Evolutionary conservation across 1,284 basidiomycete species (phyloP).

Genomic region (Tetrapyrgos nigripes): DNA sequence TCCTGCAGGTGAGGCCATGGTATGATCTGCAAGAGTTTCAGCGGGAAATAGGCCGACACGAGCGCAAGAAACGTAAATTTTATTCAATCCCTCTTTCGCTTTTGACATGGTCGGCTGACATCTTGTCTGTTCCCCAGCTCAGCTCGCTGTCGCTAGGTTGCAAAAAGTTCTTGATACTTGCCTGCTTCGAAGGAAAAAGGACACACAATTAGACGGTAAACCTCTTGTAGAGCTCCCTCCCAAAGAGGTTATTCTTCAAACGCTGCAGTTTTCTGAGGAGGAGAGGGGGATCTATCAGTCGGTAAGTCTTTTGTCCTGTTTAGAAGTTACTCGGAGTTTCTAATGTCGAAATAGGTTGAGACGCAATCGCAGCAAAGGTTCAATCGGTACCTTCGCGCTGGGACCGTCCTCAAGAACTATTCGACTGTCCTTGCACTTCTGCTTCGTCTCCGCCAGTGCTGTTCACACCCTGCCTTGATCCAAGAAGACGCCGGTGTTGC

Average conservation of each 20-base stretch:
- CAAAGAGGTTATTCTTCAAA: conserved; percentile 55
- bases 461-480: conserved; percentile 59
- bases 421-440: conserved; percentile 60
- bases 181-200: conserved; percentile 62
- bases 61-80: conserved; percentile 52
- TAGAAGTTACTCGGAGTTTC: not conserved
- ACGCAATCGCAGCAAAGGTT: conserved; percentile 60
- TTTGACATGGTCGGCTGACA: conserved; percentile 1
- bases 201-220: conserved; percentile 62
- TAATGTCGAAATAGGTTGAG: conserved; percentile 49
- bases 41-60: conserved; percentile 42
- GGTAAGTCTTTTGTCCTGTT: conserved; percentile 33
- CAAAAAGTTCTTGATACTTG: conserved; percentile 58
- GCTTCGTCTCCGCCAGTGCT: conserved; percentile 62
- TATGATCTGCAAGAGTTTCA: conserved; percentile 59
- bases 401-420: conserved; percentile 68
- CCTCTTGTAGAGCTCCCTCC: conserved; percentile 62
- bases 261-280: conserved; percentile 57
- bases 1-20: conserved; percentile 57
- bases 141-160: conserved; percentile 52
- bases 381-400: conserved; percentile 60
- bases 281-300: conserved; percentile 63
- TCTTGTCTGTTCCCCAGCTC: conserved; percentile 42
- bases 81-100: conserved; percentile 1
- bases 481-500: conserved; percentile 49